Evolutionary conservation across 2,329 filamentous ascomycete species (phyloP), one percentile per base, ranked within the genome.

Genomic region (Hypoxylon sp.): DNA sequence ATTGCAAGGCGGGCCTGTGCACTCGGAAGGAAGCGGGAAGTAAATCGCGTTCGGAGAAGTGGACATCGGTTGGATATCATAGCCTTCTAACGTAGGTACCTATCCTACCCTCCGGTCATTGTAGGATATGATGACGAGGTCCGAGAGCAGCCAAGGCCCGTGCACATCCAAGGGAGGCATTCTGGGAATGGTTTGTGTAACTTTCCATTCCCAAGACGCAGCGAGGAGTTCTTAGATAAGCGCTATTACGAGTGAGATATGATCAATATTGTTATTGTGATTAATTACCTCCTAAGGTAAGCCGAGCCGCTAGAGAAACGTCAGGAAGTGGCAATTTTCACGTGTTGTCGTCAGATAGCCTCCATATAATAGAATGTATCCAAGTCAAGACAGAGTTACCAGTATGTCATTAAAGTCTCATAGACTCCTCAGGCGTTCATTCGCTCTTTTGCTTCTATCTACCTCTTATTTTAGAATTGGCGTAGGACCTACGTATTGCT

Each of bases 131-230:
- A 48, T 31, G 40, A 48, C 40, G 55, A 48, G 55, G 55, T 57
- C 55, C 55, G 55, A 30, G 55, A 48, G 55, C 42, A 35, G n/a
- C 55, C 55, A 57, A 57, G 55, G 42, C 35, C 55, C 31, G 55
- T 57, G 55, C 55, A 57, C 55, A 48, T 35, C 8, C 40, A 35
- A 57, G 13, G 22, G 40, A 42, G 11, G 37, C 14, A 8, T 44
- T 13, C 25, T 44, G 7, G n/a, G 25, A 46, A 33, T 31, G 42
- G 22, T 3, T 46, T 30, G 42, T 42, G 55, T 44, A 31, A 22
- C 37, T 46, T 17, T 57, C 40, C 17, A 7, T 25, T 57, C 17
- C 25, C 4, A 30, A 25, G 44, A 57, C 48, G 55, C 4, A 35
- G 55, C 40, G 17, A 20, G 11, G 48, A 44, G 22, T 22, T 40